These are phyloP conservation scores for Fusarium avenaceum DNA, from an alignment of 2,329 filamentous ascomycete species.

Conservation along the genomic window DNA sequence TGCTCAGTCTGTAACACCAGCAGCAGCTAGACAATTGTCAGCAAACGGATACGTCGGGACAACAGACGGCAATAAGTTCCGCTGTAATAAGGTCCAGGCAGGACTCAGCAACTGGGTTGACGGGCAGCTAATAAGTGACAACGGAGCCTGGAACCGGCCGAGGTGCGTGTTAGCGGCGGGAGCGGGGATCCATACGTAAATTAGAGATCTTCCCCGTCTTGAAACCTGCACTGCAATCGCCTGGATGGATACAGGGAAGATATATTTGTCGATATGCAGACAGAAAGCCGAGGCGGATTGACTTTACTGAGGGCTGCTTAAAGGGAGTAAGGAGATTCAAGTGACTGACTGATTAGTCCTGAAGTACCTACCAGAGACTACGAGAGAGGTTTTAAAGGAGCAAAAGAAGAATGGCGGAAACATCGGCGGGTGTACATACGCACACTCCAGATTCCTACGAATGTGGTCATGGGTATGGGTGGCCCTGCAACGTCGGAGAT, in stretches of 20 bases:
- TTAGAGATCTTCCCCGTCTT: conserved; percentile 24
- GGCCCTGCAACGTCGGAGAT: conserved; percentile 42
- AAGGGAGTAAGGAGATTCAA: neutral
- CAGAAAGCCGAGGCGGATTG: neutral
- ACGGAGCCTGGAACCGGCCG: conserved; percentile 20
- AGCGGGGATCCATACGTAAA: conserved; percentile 34
- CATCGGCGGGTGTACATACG: conserved; percentile 38
- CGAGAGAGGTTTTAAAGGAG: conserved; percentile 18
- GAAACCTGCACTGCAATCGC: conserved; percentile 1
- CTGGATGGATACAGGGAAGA: neutral
- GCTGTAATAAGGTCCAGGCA: conserved; percentile 12
- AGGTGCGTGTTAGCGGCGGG: conserved; percentile 39
- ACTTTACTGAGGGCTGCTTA: neutral
- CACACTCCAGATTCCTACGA: conserved; percentile 41
- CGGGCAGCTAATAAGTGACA: neutral
- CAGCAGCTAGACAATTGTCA: conserved; percentile 21
- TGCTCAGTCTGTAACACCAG: conserved; percentile 9
- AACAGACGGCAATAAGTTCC: conserved; percentile 1
- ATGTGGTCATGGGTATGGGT: conserved; percentile 29
- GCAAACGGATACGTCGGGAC: conserved; percentile 26
- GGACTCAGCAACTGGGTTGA: neutral
- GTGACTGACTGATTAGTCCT: neutral
- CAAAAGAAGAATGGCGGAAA: conserved; percentile 31
- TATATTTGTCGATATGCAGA: neutral
- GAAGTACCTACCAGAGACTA: neutral